Conservation (phyloP, 2,329 filamentous ascomycete genomes). For the Fusarium tuaranense region DNA sequence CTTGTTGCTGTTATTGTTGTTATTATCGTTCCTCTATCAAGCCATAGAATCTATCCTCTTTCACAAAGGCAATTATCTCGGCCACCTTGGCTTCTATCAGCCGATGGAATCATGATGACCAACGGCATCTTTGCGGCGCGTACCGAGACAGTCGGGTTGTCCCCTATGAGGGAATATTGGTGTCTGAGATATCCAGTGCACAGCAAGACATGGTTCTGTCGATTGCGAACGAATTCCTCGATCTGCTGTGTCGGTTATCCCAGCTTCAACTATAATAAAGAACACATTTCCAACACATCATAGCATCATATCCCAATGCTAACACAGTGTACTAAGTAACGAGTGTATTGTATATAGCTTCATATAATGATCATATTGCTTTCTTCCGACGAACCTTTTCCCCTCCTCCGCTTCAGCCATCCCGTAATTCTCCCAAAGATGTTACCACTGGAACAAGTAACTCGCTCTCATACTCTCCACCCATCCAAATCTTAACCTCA, state of each 20-base stretch:
- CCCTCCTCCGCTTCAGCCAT: not conserved
- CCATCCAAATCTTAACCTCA: slow-evolving; percentile 8
- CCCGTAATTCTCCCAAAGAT: not conserved
- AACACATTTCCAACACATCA: too few relatives aligned
- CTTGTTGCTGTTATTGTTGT: too few relatives aligned
- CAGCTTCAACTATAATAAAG: too few relatives aligned
- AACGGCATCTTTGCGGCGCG: slow-evolving; percentile 77
- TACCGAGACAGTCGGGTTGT: slow-evolving; percentile 82
- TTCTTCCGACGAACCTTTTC: too few relatives aligned
- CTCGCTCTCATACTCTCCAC: not conserved
- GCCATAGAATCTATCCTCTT: too few relatives aligned
- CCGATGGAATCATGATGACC: slow-evolving; percentile 83
- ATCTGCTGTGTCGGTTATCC: too few relatives aligned
- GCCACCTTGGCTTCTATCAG: too few relatives aligned
- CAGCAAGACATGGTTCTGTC: slow-evolving; percentile 67
- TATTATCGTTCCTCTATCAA: too few relatives aligned
- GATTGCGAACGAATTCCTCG: slow-evolving; percentile 72
- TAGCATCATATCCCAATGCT: too few relatives aligned
- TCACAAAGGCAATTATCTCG: too few relatives aligned
- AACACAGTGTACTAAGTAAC: not conserved
- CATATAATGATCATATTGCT: not conserved
- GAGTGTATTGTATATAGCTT: not conserved
- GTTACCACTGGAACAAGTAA: not conserved
- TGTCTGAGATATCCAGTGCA: slow-evolving; percentile 57
- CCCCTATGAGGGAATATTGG: slow-evolving; percentile 74